Conservation (phyloP, 2,329 filamentous ascomycete genomes). For the Exserohilum turcica region DNA sequence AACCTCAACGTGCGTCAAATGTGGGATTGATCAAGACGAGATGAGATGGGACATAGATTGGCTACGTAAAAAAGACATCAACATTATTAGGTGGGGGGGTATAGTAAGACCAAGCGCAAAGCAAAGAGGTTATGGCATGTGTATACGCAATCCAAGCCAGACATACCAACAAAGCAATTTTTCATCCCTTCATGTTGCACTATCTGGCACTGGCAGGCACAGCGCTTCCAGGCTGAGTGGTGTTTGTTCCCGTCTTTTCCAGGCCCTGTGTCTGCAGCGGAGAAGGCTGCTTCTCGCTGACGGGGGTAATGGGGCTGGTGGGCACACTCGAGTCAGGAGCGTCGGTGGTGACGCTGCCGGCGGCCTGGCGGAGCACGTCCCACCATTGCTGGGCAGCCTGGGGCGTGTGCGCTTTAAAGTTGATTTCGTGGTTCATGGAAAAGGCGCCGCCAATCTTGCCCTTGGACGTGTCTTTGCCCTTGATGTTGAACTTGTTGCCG, state of each 20-base stretch:
- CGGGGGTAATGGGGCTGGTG: slow-evolving; percentile 41
- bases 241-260: slow-evolving; percentile 24
- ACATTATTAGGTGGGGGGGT: slow-evolving; percentile 3
- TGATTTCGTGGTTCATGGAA: slow-evolving; percentile 76
- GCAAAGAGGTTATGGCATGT: slow-evolving; percentile 3
- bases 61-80: background rate
- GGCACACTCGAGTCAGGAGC: slow-evolving; percentile 43
- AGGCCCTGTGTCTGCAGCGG: slow-evolving; percentile 44
- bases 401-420: slow-evolving; percentile 85
- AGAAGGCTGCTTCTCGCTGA: slow-evolving; percentile 20
- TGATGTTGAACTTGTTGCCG: slow-evolving; percentile 88
- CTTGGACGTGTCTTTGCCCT: slow-evolving; percentile 89
- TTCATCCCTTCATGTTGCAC: background rate
- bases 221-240: slow-evolving; percentile 9
- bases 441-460: slow-evolving; percentile 79
- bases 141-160: slow-evolving; percentile 1
- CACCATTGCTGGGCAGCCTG: slow-evolving; percentile 86
- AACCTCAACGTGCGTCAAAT: slow-evolving; percentile 95
- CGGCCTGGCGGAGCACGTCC: slow-evolving; percentile 68
- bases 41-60: background rate
- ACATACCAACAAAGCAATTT: background rate
- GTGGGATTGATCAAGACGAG: slow-evolving; percentile 53
- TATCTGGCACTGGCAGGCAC: slow-evolving; percentile 19
- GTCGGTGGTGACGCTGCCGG: slow-evolving; percentile 57
- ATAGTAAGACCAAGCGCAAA: background rate